These are phyloP conservation scores for Blastomyces emzantsi DNA, from an alignment of 2,329 filamentous ascomycete genomes.

Conservation along the genomic window DNA sequence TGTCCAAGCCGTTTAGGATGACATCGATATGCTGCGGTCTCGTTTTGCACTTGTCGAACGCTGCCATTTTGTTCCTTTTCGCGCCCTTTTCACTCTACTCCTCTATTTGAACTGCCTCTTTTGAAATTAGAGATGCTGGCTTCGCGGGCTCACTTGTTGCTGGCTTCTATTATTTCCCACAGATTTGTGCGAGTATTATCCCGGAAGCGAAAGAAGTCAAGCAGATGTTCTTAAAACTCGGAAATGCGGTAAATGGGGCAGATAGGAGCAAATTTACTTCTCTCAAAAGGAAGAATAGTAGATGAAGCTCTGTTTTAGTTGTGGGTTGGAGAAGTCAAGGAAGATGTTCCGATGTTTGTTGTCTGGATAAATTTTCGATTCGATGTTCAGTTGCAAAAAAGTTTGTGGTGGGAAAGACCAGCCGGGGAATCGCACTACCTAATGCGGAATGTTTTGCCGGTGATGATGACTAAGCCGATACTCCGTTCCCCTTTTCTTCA, in stretches of 20 bases:
- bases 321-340: background rate
- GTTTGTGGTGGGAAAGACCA: slow-evolving; percentile 6
- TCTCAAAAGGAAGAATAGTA: background rate
- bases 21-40: slow-evolving; percentile 82
- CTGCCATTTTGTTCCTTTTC: slow-evolving; percentile 18
- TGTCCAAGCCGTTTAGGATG: slow-evolving; percentile 94
- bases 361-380: slow-evolving; percentile 3
- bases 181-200: background rate
- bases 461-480: background rate
- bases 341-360: background rate
- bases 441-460: slow-evolving; percentile 1
- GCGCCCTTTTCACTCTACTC: slow-evolving; percentile 12
- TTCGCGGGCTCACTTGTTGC: background rate
- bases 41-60: slow-evolving; percentile 82
- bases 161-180: background rate
- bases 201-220: background rate
- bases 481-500: background rate
- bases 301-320: background rate
- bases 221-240: background rate
- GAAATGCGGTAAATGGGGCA: background rate
- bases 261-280: background rate
- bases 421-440: background rate
- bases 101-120: too few relatives aligned
- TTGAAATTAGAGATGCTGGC: background rate
- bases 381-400: background rate